Conservation (phyloP, 2,329 filamentous ascomycete species). For the Fusarium sp. region DNA sequence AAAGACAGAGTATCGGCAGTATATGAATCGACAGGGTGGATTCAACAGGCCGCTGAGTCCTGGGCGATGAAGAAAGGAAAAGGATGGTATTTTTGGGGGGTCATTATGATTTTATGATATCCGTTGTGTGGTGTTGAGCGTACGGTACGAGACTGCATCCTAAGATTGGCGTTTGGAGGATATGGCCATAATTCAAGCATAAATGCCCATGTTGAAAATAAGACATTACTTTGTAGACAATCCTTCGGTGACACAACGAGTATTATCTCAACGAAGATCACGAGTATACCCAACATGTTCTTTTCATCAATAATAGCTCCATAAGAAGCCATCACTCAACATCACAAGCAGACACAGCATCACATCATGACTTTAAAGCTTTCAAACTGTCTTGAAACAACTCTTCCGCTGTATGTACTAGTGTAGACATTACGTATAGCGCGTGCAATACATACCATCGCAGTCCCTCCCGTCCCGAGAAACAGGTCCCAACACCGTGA, state of each 20-base stretch:
- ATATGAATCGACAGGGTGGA: slow-evolving; percentile 88
- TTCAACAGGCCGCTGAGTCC: slow-evolving; percentile 84
- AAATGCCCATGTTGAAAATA: background rate
- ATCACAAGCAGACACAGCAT: background rate
- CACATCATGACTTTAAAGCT: background rate
- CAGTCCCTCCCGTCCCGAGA: slow-evolving; percentile 17
- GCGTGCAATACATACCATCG: slow-evolving; percentile 44
- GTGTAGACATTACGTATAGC: slow-evolving; percentile 55
- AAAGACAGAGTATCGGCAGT: slow-evolving; percentile 95
- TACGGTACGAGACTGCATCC: background rate
- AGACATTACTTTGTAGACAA: background rate
- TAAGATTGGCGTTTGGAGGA: background rate
- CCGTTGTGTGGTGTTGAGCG: background rate
- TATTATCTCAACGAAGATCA: background rate
- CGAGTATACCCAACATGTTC: background rate
- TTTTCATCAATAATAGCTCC: too few species aligned
- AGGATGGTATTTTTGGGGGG: background rate
- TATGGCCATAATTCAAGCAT: background rate
- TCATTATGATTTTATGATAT: slow-evolving; percentile 8
- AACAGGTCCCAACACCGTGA: slow-evolving; percentile 39
- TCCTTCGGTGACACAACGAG: background rate
- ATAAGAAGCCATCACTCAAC: too few species aligned
- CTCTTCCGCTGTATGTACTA: slow-evolving; percentile 41
- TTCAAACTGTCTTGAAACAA: slow-evolving; percentile 23
- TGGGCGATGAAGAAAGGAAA: slow-evolving; percentile 47